Base-by-base conservation (phyloP, 805 yeast genomes). In the Pichia eremophila region DNA sequence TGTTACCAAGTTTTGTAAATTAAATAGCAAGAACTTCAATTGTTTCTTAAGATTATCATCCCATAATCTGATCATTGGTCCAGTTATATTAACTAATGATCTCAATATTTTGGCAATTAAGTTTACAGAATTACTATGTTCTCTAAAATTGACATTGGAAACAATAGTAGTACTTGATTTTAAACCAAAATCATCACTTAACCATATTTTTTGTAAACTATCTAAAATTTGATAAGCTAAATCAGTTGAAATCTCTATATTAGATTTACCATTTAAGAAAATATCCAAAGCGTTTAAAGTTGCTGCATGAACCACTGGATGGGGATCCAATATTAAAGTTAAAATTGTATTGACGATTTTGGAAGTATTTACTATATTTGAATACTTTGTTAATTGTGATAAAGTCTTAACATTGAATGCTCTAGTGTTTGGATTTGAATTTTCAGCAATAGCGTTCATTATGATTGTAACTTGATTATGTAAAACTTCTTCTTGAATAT, bases 241-340 rank as follows among this genome's bases (percentile, higher is more conserved):
- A 10, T 31, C 40, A 12, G 55, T 52, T 10, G 52, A 51, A 15
- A 60, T 47, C 34, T 60, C 65, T 17, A 60, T 49, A 51, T 64
- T 63, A 1, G 62, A 51, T 44, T 81, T 79, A 34, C 74, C 77
- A 37, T 77, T 79, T 31, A 89, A 67, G 12, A 85, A 61, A 1
- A 74, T 65, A 3, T 75, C 63, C 40, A 84, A 60, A 0, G 93
- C 75, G 42, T 74, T 75, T 54, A 89, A 61, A 0, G 91, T 72
- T 73, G 89, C 83, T 46, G 77, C 73, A 59, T 86, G 90, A 17
- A 93, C 89, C 1, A 78, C 67, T 0, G 96, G 96, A 59, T 90
- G 91, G 0, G 96, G 90, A 62, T 91, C 98, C 19, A 67, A 67
- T 5, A 81, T 62, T 29, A 91, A 69, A 15, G 85, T 80, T 37